Evolutionary conservation across 1,284 basidiomycete species (phyloP), one percentile per base, ranked within the genome.

Genomic region (Puccinia novopanici): DNA sequence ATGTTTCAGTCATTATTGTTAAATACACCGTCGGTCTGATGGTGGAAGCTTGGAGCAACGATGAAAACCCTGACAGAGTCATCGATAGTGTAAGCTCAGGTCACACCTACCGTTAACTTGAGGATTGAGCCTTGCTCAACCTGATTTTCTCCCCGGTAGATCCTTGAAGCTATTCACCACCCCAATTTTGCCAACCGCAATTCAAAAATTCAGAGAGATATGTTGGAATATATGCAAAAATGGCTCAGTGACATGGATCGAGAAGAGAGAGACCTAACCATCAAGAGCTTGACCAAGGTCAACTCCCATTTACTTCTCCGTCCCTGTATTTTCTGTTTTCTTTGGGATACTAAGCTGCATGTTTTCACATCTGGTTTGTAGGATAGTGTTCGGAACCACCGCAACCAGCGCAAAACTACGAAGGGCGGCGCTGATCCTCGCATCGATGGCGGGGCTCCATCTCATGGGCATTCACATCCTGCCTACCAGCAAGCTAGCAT

Each of bases 121-220:
- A 10, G 5, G 12, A 27, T 45, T 17, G 0, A 37, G 10, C 57
- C 24, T 17, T 75, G 37, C 30, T 30, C n/a, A 74, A 55, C 19
- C 27, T 42, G 27, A 15, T 61, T n/a, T 70, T 70, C 17, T 45
- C 65, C 75, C 42, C 91, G 93, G 75, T 90, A 93, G 37, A 88
- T 93, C 80, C 86, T 94, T 6, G 88, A 91, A 83, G 91, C 90
- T 86, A 86, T 95, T 89, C 93, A 95, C 89, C 93, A 95, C 85
- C 93, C 93, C 10, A 91, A 93, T 84, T 95, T 93, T 88, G 89
- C 91, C 84, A 88, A 91, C 84, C 86, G 86, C 17, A 86, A 88
- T 83, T 92, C 92, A 0, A 88, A 89, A 82, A 89, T 95, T 42
- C 94, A 95, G 85, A 88, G 89, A 54, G 90, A 92, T 84, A 95